phyloP scores from a whole-genome alignment of 257 asterid species.

The Rhazya stricta region DNA sequence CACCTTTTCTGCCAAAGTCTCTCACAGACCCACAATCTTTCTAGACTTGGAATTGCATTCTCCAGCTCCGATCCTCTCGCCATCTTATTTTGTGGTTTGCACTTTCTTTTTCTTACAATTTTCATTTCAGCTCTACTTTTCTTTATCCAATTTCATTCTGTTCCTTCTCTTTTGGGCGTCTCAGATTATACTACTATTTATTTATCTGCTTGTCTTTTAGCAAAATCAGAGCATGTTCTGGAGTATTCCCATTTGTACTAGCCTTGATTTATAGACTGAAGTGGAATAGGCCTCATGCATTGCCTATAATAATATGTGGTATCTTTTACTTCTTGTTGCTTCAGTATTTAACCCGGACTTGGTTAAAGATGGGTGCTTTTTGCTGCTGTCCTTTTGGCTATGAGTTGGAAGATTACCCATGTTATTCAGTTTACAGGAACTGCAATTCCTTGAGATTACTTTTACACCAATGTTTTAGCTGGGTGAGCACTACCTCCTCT shows the following conservation, averaged over 20 bases:
- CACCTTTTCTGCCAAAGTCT: too few relatives aligned
- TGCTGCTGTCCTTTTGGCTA: conserved; percentile 17
- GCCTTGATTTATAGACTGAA: not conserved
- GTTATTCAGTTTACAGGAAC: conserved; percentile 8
- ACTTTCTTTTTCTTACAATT: not conserved
- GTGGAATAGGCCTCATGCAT: not conserved
- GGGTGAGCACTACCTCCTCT: conserved; percentile 4
- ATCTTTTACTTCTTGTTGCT: not conserved
- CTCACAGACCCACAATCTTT: not conserved
- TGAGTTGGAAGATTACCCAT: conserved; percentile 17
- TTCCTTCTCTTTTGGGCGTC: not conserved
- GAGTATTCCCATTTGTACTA: not conserved
- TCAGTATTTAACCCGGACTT: not conserved
- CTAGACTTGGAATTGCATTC: not conserved
- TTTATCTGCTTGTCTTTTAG: too few relatives aligned
- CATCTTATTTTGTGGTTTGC: not conserved
- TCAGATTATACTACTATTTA: too few relatives aligned
- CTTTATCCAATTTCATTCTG: not conserved
- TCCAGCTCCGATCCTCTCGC: not conserved
- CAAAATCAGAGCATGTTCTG: not conserved
- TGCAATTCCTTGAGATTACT: conserved; percentile 5
- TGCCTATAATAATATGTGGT: too few relatives aligned
- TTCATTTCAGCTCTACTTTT: too few relatives aligned
- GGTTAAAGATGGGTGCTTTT: conserved; percentile 21
- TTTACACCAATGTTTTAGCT: conserved; percentile 10